Evolutionary conservation across 192 early-diverging fungal species (phyloP).

Genomic region (Gigaspora rosea): DNA sequence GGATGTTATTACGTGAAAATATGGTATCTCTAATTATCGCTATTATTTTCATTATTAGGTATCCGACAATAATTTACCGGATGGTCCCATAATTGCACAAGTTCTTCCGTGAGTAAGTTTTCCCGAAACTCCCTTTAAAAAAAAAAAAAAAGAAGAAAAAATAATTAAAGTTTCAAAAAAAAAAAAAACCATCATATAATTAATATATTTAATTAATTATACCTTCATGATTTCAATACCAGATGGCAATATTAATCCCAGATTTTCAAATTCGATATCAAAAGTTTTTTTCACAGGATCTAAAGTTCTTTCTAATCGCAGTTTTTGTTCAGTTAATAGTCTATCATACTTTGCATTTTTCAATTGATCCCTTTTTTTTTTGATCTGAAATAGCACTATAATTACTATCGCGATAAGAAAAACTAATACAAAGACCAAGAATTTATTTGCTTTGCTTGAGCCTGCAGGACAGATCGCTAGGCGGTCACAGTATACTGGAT

Average conservation of each 20-base stretch:
- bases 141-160: background rate
- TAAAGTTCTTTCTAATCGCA: constrained; percentile 33
- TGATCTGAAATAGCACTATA: constrained; percentile 38
- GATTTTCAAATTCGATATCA: constrained; percentile 57
- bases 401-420: constrained; percentile 33
- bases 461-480: constrained; percentile 41
- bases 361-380: constrained; percentile 30
- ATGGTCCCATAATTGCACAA: constrained; percentile 64
- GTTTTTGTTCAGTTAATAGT: constrained; percentile 20
- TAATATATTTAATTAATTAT: background rate
- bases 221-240: constrained; percentile 58
- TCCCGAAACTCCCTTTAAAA: constrained; percentile 55
- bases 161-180: background rate
- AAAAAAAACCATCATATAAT: background rate
- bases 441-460: constrained; percentile 37
- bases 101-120: constrained; percentile 51
- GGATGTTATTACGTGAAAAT: background rate
- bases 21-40: background rate
- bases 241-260: constrained; percentile 41
- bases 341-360: constrained; percentile 30
- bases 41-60: background rate
- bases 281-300: constrained; percentile 43
- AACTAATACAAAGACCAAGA: constrained; percentile 35
- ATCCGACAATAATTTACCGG: constrained; percentile 8
- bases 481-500: constrained; percentile 35